Evolutionary conservation across 805 yeast genomes (phyloP).

Genomic region (Ogataea salicorniae): DNA sequence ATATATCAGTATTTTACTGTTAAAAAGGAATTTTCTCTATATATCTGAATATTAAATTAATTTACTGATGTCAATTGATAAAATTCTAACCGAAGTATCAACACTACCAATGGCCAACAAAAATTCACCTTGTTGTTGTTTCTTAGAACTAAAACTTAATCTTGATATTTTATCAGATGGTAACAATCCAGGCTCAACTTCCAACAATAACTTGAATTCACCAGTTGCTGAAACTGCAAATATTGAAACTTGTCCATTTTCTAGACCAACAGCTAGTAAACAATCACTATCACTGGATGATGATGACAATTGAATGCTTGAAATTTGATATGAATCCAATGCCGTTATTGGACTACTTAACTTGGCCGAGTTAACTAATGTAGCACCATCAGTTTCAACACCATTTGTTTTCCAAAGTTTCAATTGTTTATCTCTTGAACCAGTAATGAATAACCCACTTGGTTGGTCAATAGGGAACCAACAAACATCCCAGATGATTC

Average conservation of each 20-base stretch:
- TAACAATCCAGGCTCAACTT: conserved; percentile 35
- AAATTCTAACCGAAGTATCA: conserved; percentile 55
- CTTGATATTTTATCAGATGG: conserved; percentile 64
- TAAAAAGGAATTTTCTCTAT: too few species aligned
- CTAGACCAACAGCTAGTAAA: conserved; percentile 62
- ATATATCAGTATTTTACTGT: too few species aligned
- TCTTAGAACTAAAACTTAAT: conserved; percentile 47
- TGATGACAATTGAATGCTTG: background rate
- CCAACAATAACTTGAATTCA: conserved; percentile 26
- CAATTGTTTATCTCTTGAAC: conserved; percentile 75
- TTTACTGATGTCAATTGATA: conserved; percentile 5
- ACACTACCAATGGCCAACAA: conserved; percentile 57
- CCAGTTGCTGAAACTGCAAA: conserved; percentile 32
- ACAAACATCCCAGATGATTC: conserved; percentile 93
- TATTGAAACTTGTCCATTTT: conserved; percentile 54
- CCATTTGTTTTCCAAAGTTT: conserved; percentile 55
- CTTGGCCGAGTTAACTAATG: conserved; percentile 37
- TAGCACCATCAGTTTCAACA: conserved; percentile 20
- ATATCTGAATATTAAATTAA: background rate
- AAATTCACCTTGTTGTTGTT: conserved; percentile 22
- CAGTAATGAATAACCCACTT: conserved; percentile 62
- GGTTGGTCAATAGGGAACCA: conserved; percentile 56
- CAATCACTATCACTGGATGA: conserved; percentile 28
- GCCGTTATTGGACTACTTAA: conserved; percentile 62
- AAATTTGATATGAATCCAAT: conserved; percentile 40